Base-by-base conservation (phyloP, 2,329 filamentous ascomycete genomes). In the Huntiella omanensis region DNA sequence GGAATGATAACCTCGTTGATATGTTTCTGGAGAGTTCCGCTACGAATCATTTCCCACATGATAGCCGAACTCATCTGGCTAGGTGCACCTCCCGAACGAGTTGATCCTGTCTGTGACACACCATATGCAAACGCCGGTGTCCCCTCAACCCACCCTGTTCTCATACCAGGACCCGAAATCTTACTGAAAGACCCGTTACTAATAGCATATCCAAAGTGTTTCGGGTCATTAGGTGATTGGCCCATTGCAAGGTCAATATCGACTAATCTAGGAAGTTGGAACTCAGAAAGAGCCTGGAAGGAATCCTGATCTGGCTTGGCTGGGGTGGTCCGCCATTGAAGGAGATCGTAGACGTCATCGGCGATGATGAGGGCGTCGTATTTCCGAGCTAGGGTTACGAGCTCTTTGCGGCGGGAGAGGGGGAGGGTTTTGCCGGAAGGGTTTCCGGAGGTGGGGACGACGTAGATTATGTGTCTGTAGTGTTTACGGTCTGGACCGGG, bases 161-260 rank as follows among this genome's bases (percentile, higher is more conserved):
- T 70, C 43, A 82, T 62, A 0, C 88, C 91, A 0, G 88, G 86
- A 0, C 76, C 85, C 22, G 77, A 71, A 34, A 96, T 76, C 60
- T 98, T 98, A 58, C 77, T 84, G 60, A 96, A 96, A 5, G 80
- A 85, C 16, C 83, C 86, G 58, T 96, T 96, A 55, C 81, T 87
- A 33, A 87, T 67, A 7, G 76, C 72, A 59, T 96, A 79, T 8
- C 88, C 86, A 57, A 88, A 94, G 28, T 56, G 54, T 1, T 53
- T 51, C 0, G 59, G 59, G 13, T 77, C 64, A 33, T 63, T 57
- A 35, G 61, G 56, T 0, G 54, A 58, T 1, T 71, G 74, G 16
- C 78, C 75, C 6, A 87, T 64, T 15, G 71, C 67, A 5, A 74
- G 65, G 59, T 94, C 86, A 47, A 94, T 65, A 57, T 94, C 86